These are phyloP conservation scores for Coniochaeta hoffmannii DNA, from an alignment of 2,329 filamentous ascomycete species.

Conservation along the genomic window DNA sequence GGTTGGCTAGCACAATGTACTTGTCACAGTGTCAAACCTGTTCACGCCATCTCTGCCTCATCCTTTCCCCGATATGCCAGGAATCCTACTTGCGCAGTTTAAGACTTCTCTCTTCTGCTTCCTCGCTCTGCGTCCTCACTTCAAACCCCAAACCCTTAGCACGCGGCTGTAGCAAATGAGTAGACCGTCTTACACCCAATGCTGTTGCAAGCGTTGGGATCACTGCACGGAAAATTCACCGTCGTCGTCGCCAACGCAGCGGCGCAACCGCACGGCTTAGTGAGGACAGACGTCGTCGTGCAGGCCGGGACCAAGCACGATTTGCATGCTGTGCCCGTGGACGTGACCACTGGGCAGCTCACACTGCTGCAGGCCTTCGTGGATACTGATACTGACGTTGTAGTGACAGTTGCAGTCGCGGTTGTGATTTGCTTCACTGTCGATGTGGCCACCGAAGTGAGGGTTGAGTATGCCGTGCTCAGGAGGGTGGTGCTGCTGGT, in stretches of 20 bases:
- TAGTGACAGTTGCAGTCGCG: constrained; percentile 5
- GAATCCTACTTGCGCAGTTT: no score
- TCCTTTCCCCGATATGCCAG: no score
- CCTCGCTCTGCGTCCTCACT: not conserved
- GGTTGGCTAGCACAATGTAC: no score
- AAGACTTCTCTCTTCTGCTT: not conserved
- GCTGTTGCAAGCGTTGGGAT: constrained; percentile 14
- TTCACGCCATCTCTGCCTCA: no score
- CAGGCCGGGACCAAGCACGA: constrained; percentile 16
- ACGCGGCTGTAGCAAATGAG: constrained; percentile 10
- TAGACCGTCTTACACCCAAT: constrained; percentile 22
- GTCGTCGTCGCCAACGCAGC: constrained; percentile 14
- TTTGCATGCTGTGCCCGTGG: constrained; percentile 15
- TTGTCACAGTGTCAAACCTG: no score
- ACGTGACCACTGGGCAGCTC: constrained; percentile 15
- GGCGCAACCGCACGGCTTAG: constrained; percentile 13
- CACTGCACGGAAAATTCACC: constrained; percentile 16
- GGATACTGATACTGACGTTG: not conserved
- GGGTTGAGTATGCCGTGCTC: not conserved
- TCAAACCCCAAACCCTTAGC: not conserved
- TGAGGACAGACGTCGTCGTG: constrained; percentile 13
- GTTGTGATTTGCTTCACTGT: constrained; percentile 5
- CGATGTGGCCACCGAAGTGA: constrained; percentile 1
- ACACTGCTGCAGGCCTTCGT: constrained; percentile 8
- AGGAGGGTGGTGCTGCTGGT: not conserved